These are phyloP conservation scores for Pseudozyma sp. DNA, from an alignment of 1,284 basidiomycete genomes.

Conservation along the genomic window DNA sequence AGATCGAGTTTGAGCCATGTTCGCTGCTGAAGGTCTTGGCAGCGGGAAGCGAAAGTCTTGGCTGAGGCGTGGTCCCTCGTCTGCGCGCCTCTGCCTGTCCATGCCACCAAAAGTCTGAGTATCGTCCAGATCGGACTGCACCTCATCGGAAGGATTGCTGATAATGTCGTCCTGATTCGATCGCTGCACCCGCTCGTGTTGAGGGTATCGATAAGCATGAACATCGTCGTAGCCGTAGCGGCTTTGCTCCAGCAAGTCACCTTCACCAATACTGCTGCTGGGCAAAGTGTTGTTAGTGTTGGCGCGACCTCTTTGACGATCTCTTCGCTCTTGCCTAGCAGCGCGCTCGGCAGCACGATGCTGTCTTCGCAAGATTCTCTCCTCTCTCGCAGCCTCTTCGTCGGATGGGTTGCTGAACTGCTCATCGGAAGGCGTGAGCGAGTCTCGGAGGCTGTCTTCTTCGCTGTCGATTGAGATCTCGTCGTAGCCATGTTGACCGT, in stretches of 20 bases:
- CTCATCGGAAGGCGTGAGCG: constrained; percentile 45
- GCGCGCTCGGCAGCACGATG: constrained; percentile 36
- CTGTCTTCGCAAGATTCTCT: constrained; percentile 41
- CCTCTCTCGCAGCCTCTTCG: constrained; percentile 56
- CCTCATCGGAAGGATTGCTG: constrained; percentile 59
- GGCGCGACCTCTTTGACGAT: constrained; percentile 33
- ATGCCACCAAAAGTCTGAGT: constrained; percentile 41
- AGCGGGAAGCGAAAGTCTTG: constrained; percentile 55
- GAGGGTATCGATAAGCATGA: not conserved
- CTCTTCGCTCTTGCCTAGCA: constrained; percentile 21
- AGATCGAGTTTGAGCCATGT: not conserved
- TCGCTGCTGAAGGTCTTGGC: constrained; percentile 3
- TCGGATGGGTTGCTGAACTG: constrained; percentile 64
- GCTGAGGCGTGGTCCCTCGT: constrained; percentile 25
- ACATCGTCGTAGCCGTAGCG: constrained; percentile 6
- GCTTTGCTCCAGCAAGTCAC: constrained; percentile 20
- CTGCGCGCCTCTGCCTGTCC: constrained; percentile 5
- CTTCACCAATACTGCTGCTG: constrained; percentile 55
- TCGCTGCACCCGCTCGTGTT: not conserved
- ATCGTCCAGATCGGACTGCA: constrained; percentile 38
- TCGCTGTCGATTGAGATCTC: constrained; percentile 17
- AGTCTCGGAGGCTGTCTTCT: constrained; percentile 37
- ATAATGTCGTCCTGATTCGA: constrained; percentile 33
- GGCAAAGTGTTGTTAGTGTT: constrained; percentile 54
- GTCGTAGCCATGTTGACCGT: constrained; percentile 11